Percentiles rank a stretch among this genome's conserved stretches.
Conservation (phyloP, 2,329 filamentous ascomycete species). For the Pyrenophora graminea region DNA sequence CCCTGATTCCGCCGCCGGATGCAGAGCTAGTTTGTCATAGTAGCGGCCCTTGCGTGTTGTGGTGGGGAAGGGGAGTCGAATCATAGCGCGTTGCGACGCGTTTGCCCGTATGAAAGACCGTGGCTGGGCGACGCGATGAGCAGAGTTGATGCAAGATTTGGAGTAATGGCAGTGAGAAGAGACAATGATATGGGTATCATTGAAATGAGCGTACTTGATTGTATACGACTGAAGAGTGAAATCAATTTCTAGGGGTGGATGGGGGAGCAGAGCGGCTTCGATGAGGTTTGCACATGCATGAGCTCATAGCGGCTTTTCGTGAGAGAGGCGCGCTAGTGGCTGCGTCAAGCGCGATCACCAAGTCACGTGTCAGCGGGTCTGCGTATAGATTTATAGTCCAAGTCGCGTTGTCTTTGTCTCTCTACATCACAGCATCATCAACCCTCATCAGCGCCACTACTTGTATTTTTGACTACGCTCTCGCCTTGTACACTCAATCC, state of each 20-base stretch:
- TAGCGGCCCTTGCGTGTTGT: conserved; percentile 35
- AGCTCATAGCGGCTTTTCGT: conserved; percentile 37
- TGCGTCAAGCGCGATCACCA: conserved; percentile 13
- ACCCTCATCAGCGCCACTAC: conserved; percentile 19
- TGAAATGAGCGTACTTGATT: conserved; percentile 10
- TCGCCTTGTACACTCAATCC: conserved; percentile 14
- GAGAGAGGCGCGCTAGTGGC: conserved; percentile 23
- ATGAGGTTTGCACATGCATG: conserved; percentile 17
- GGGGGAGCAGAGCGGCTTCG: conserved; percentile 3
- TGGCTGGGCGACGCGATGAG: conserved; percentile 33
- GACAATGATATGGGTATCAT: conserved; percentile 23
- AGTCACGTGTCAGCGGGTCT: conserved; percentile 29
- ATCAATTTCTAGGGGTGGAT: background rate
- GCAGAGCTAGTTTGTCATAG: conserved; percentile 28
- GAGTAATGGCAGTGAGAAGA: background rate
- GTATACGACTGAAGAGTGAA: background rate
- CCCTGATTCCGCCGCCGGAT: conserved; percentile 35
- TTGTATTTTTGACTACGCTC: conserved; percentile 24
- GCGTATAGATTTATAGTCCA: conserved; percentile 29
- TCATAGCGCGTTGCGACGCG: conserved; percentile 41
- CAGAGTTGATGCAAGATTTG: conserved; percentile 11
- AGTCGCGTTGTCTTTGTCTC: conserved; percentile 22
- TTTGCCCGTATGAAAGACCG: conserved; percentile 25
- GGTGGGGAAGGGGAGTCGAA: conserved; percentile 34
- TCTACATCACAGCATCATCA: conserved; percentile 31